Percentiles rank a stretch among this genome's conserved stretches.
Evolutionary conservation across 1,139 yeast species (phyloP).

Genomic region (Blastobotrys apis): DNA sequence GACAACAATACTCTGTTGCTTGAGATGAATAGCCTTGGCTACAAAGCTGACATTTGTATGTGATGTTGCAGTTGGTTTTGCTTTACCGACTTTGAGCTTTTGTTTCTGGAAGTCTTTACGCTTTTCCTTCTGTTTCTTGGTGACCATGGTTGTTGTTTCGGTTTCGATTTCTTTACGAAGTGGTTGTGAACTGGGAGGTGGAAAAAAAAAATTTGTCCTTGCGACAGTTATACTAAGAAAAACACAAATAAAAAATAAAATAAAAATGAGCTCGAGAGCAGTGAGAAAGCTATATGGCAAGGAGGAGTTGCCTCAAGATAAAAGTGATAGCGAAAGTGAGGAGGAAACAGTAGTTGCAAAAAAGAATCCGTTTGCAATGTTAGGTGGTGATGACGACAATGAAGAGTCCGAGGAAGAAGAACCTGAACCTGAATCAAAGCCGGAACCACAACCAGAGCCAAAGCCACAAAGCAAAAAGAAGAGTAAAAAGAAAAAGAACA

Average conservation of each 20-base stretch:
- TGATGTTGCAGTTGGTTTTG: constrained; percentile 63
- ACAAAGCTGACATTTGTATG: constrained; percentile 81
- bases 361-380: constrained; percentile 51
- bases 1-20: constrained; percentile 30
- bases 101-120: constrained; percentile 73
- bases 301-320: constrained; percentile 13
- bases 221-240: background rate
- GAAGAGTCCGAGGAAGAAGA: constrained; percentile 35
- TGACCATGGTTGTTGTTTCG: constrained; percentile 24
- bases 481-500: constrained; percentile 20
- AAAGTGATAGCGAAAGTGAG: background rate
- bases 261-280: constrained; percentile 25
- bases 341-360: constrained; percentile 17
- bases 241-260: background rate
- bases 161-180: background rate
- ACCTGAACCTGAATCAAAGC: constrained; percentile 17
- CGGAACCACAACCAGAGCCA: constrained; percentile 23
- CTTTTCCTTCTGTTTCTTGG: constrained; percentile 58
- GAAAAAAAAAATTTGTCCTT: constrained; percentile 1
- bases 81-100: constrained; percentile 86
- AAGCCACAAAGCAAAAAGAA: constrained; percentile 15
- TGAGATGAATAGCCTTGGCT: constrained; percentile 47
- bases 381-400: constrained; percentile 42
- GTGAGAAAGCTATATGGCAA: constrained; percentile 22
- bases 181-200: background rate